Conservation (phyloP, 192 early-diverging fungal genomes). For the Coemansia nantahalensis region DNA sequence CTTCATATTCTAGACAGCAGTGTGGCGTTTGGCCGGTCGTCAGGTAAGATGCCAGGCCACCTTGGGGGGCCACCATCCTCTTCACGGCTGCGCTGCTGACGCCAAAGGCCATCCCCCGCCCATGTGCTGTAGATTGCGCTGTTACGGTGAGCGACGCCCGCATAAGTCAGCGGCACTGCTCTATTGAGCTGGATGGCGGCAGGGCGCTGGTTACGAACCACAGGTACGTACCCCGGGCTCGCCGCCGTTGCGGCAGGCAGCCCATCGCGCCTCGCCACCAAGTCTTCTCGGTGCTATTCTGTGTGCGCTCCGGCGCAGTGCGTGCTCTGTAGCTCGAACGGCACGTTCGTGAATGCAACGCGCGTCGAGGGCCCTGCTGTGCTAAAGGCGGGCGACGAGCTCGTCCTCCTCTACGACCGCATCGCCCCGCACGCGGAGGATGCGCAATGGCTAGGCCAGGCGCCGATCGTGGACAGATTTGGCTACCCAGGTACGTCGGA, state of each 20-base stretch:
- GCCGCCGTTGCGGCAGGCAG: no score
- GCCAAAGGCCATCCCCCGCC: no score
- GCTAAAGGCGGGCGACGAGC: conserved; percentile 26
- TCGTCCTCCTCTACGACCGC: conserved; percentile 36
- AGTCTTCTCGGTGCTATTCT: no score
- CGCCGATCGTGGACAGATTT: conserved; percentile 9
- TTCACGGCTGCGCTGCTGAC: not conserved
- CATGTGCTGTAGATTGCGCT: conserved; percentile 16
- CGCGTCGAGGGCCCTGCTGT: conserved; percentile 6
- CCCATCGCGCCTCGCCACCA: no score
- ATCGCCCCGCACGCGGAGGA: conserved; percentile 4
- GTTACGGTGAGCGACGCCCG: conserved; percentile 27
- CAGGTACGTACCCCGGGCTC: conserved; percentile 1
- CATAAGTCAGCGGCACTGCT: conserved; percentile 40
- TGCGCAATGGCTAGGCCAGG: conserved; percentile 25
- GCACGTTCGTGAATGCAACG: conserved; percentile 38
- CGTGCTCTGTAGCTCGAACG: conserved; percentile 21
- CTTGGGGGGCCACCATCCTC: no score
- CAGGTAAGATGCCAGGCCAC: no score
- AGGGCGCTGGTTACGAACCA: conserved; percentile 19
- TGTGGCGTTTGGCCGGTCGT: conserved; percentile 23
- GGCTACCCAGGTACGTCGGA: conserved; percentile 30
- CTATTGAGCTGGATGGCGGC: conserved; percentile 5
- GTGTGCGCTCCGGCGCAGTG: no score
- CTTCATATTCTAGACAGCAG: conserved; percentile 15